These are phyloP conservation scores for Corniculantispora saksenae DNA, from an alignment of 2,329 filamentous ascomycete genomes.

Conservation along the genomic window DNA sequence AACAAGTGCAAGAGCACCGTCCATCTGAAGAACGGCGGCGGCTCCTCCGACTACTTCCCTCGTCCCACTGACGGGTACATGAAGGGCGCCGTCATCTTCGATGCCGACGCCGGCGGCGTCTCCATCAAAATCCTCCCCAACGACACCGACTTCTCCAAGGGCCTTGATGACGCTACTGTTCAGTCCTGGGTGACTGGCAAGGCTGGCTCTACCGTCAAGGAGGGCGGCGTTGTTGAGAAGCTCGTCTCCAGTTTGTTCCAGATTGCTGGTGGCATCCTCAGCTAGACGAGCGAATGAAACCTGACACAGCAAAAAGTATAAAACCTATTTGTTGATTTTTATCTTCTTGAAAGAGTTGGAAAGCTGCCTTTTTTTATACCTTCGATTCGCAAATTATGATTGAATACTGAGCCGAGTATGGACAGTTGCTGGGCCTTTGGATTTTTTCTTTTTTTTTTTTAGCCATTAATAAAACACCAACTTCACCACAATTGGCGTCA, in stretches of 20 bases:
- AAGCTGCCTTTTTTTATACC: not conserved
- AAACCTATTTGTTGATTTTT: not conserved
- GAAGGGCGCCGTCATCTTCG: conserved; percentile 66
- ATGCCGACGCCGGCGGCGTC: conserved; percentile 50
- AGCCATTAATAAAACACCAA: not conserved
- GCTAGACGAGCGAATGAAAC: not conserved
- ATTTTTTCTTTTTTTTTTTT: not conserved
- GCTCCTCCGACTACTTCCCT: conserved; percentile 70
- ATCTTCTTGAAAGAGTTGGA: not conserved
- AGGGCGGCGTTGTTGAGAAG: not conserved
- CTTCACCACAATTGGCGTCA: not conserved
- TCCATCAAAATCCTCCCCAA: conserved; percentile 56
- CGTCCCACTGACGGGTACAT: conserved; percentile 61
- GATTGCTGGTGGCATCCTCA: conserved; percentile 17
- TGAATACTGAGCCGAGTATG: not conserved
- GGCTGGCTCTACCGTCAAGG: not conserved
- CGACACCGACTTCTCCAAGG: conserved; percentile 41
- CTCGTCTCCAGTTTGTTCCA: conserved; percentile 29
- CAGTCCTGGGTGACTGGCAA: conserved; percentile 33
- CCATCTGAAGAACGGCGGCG: conserved; percentile 63
- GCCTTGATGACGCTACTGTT: conserved; percentile 41
- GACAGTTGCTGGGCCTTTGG: not conserved
- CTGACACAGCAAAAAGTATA: not conserved
- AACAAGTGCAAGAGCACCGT: conserved; percentile 69
- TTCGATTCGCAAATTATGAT: conserved; percentile 8